Conservation (phyloP, 257 asterid genomes). For the Rhazya stricta region DNA sequence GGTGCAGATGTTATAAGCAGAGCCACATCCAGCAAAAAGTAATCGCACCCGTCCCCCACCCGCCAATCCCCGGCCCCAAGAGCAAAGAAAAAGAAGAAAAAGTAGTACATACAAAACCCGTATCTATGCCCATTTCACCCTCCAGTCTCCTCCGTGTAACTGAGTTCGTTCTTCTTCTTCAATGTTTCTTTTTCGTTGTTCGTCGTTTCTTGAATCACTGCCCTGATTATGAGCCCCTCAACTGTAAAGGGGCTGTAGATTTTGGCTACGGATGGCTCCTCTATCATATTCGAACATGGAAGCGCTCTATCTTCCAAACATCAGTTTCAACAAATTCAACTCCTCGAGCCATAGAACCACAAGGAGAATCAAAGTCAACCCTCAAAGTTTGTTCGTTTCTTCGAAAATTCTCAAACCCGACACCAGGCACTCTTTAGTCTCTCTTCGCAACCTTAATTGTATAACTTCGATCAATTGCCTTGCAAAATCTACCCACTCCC, state of each 20-base stretch:
- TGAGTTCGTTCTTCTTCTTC: neutral
- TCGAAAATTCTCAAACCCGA: neutral
- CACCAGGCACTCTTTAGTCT: neutral
- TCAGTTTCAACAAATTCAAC: conserved; percentile 3
- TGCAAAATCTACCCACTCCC: conserved; percentile 21
- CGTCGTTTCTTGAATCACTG: neutral
- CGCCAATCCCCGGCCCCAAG: too few relatives aligned
- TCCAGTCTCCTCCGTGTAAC: too few relatives aligned
- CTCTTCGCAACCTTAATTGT: conserved; percentile 8
- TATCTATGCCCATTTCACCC: too few relatives aligned
- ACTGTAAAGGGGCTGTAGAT: too few relatives aligned
- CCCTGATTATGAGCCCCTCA: neutral
- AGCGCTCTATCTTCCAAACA: neutral
- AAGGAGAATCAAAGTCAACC: conserved; percentile 5
- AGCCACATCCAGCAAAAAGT: conserved; percentile 21
- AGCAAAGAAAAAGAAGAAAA: neutral
- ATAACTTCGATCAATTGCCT: conserved; percentile 12
- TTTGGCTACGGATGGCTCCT: neutral
- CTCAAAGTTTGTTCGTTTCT: neutral
- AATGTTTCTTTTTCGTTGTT: neutral
- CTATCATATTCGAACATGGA: conserved; percentile 8
- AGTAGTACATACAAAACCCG: neutral
- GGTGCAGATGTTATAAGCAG: conserved; percentile 18
- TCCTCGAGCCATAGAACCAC: neutral
- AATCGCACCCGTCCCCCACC: too few relatives aligned